These are phyloP conservation scores for Aegle marmelos DNA, from an alignment of 345 rosid species.

Conservation along the genomic window DNA sequence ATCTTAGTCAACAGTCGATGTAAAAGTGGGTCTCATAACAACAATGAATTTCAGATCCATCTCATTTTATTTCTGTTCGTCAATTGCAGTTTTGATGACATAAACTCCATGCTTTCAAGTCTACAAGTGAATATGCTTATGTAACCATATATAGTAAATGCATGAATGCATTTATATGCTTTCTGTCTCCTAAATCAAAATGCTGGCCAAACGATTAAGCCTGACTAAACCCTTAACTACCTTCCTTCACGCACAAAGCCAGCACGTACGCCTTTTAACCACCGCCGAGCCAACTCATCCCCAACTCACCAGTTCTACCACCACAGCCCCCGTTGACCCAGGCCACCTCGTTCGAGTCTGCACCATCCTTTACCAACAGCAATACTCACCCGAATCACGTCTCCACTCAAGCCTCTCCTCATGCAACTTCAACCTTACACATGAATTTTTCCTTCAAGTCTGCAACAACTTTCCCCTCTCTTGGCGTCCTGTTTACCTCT, in stretches of 20 bases:
- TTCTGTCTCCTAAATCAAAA: neutral
- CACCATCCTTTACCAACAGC: constrained; percentile 79
- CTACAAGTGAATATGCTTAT: neutral
- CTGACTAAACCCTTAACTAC: constrained; percentile 14
- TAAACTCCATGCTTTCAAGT: neutral
- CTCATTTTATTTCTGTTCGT: neutral
- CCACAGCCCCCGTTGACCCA: constrained; percentile 40
- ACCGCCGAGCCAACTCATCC: constrained; percentile 12
- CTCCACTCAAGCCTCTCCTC: constrained; percentile 62
- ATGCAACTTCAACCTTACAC: constrained; percentile 34
- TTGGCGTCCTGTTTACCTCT: constrained; percentile 82
- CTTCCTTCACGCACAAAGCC: neutral
- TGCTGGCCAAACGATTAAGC: constrained; percentile 18
- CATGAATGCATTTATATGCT: neutral
- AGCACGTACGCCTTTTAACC: constrained; percentile 15
- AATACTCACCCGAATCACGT: constrained; percentile 57
- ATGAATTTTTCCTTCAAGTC: constrained; percentile 84
- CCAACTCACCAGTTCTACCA: constrained; percentile 9
- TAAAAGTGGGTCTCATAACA: neutral
- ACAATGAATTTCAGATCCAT: neutral
- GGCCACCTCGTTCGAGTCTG: constrained; percentile 65
- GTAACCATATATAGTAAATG: neutral
- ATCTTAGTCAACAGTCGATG: neutral
- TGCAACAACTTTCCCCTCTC: constrained; percentile 79
- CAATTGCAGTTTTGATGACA: neutral